These are phyloP conservation scores for Cladosporium sp. DNA, from an alignment of 2,329 filamentous ascomycete genomes.

Conservation along the genomic window DNA sequence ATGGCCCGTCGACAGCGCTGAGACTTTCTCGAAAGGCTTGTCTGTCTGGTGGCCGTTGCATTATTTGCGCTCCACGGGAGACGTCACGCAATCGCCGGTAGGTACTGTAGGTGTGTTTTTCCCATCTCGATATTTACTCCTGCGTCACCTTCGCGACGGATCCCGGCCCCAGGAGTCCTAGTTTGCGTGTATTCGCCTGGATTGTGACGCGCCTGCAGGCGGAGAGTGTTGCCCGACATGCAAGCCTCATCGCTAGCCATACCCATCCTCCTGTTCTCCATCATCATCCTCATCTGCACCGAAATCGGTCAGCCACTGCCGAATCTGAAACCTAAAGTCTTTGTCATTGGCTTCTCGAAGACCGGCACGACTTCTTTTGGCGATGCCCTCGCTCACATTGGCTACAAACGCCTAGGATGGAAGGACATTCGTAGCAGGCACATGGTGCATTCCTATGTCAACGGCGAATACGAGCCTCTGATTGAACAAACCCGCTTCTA, in stretches of 20 bases:
- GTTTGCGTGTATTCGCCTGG: too few relatives aligned
- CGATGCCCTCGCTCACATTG: constrained; percentile 27
- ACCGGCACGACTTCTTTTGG: constrained; percentile 30
- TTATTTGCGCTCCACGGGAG: not conserved
- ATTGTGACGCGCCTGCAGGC: not conserved
- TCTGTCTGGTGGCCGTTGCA: not conserved
- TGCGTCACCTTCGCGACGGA: not conserved
- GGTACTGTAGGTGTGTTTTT: not conserved
- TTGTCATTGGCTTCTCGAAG: constrained; percentile 30
- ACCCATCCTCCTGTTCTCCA: constrained; percentile 14
- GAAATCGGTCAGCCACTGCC: constrained; percentile 22
- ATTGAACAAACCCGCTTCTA: constrained; percentile 24
- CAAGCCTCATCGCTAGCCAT: constrained; percentile 7
- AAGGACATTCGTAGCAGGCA: constrained; percentile 29
- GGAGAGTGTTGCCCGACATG: not conserved
- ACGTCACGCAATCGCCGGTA: constrained; percentile 5
- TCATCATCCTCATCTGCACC: constrained; percentile 16
- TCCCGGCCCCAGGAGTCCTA: too few relatives aligned
- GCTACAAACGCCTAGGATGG: constrained; percentile 30
- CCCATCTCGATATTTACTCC: not conserved
- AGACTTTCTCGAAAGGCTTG: not conserved
- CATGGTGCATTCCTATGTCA: constrained; percentile 27
- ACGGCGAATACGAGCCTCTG: constrained; percentile 21
- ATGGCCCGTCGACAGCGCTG: not conserved
- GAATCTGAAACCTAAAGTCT: constrained; percentile 27